phyloP scores from a whole-genome alignment of 345 rosid genomes.

The Eucalyptus albens region DNA sequence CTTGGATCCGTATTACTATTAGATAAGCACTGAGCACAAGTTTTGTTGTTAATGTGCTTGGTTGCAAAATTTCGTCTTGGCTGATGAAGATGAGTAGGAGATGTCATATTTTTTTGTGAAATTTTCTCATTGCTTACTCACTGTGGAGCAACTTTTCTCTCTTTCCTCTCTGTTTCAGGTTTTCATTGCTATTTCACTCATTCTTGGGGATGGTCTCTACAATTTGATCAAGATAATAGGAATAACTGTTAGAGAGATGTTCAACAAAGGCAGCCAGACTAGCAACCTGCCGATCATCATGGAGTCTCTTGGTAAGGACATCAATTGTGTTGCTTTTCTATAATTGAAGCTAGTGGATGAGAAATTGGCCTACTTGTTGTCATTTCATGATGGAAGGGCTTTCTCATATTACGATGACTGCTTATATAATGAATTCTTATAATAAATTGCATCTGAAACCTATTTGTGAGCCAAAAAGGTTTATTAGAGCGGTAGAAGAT shows the following conservation, averaged over 20 bases:
- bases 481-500: background rate
- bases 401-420: background rate
- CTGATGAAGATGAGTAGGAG: background rate
- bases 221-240: constrained; percentile 72
- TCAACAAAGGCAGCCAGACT: constrained; percentile 34
- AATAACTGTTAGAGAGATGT: constrained; percentile 46
- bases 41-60: background rate
- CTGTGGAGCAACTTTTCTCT: background rate
- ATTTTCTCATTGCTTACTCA: background rate
- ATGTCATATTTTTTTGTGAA: background rate
- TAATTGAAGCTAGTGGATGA: background rate
- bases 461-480: background rate
- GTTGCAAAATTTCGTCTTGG: background rate
- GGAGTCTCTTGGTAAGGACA: constrained; percentile 42
- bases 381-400: background rate
- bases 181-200: constrained; percentile 73
- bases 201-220: constrained; percentile 92
- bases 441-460: background rate
- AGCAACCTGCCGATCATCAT: constrained; percentile 42
- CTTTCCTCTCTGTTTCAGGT: constrained; percentile 28
- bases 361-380: background rate
- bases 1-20: background rate
- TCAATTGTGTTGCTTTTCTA: background rate
- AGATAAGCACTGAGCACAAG: background rate
- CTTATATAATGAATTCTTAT: background rate